Evolutionary conservation across 129 eudicot genomes (phyloP), one percentile per base, ranked within the genome.

Genomic region (Cynara cardunculus): DNA sequence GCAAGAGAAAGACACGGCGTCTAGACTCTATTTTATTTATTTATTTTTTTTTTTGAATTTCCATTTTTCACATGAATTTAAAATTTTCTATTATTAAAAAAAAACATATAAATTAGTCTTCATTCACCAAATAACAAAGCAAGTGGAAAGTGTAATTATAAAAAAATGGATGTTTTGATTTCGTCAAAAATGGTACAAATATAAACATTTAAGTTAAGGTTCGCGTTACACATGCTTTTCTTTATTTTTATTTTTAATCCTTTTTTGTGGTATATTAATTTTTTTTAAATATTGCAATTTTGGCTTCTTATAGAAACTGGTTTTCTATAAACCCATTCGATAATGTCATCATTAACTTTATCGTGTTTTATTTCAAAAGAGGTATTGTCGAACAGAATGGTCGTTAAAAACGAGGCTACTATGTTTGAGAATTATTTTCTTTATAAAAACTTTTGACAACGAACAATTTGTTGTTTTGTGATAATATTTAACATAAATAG

Each of bases 171-270:
- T 21, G 69, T 21, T 46, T 31, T 79, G 71, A 28, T 79, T 56
- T 74, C 59, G 77, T 79, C 72, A 71, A 79, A 79, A 79, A 26
- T 2, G 25, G 59, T 25, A 14, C 25, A 22, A 22, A 56, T 28
- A 70, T 70, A 30, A 70, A 71, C 75, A 8, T 24, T 5, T 64
- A 21, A 64, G 31, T 31, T 77, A 25, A 4, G 22, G 21, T 71
- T 79, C 71, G 71, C 61, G 30, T 39, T 78, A 78, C 69, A 78
- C 68, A 72, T 39, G 69, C 53, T 39, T 59, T 78, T 28, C 69
- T 69, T 69, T 69, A 69, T 69, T 44, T n/a, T 27, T 5, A 21
- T 18, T 25, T 19, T 69, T 56, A 25, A 21, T 72, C 21, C 61
- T 35, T 72, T 72, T 25, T 25, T 49, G 24, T 32, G 2, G 19